These are phyloP conservation scores for Pythium dissimile DNA, from an alignment of 352 stramenopile species.

Conservation along the genomic window DNA sequence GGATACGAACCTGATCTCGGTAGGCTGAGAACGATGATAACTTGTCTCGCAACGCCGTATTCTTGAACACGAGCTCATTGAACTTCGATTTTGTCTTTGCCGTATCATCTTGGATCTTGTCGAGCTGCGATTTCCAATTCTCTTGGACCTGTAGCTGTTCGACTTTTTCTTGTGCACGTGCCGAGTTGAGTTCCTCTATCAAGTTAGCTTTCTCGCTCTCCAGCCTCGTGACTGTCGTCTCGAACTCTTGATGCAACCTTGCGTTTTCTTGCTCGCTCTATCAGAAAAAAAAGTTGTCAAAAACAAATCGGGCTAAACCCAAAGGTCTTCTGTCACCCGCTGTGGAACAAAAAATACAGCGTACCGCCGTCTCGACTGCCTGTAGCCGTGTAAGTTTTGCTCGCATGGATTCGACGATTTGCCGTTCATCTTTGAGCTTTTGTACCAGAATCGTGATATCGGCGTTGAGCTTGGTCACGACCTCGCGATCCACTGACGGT, in stretches of 20 bases:
- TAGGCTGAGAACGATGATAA: constrained; percentile 51
- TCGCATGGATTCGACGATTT: constrained; percentile 13
- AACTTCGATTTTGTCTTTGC: constrained; percentile 64
- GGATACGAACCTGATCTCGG: constrained; percentile 73
- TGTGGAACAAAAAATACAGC: constrained; percentile 2
- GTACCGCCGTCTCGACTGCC: constrained; percentile 55
- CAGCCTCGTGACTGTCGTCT: constrained; percentile 58
- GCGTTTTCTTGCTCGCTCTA: constrained; percentile 66
- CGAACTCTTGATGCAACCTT: constrained; percentile 43
- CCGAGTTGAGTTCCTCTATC: constrained; percentile 50
- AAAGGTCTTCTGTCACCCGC: too few relatives aligned
- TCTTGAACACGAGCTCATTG: constrained; percentile 79
- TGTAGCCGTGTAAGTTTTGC: constrained; percentile 26
- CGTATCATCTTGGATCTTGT: constrained; percentile 62
- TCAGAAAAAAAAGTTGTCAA: too few relatives aligned
- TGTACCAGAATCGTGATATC: constrained; percentile 29
- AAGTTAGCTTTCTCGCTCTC: constrained; percentile 52
- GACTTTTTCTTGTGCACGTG: constrained; percentile 43
- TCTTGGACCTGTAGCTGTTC: constrained; percentile 69
- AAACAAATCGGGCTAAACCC: too few relatives aligned
- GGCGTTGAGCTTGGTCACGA: not conserved
- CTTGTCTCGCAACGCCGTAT: constrained; percentile 67
- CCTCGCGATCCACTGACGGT: constrained; percentile 10
- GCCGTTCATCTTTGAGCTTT: constrained; percentile 48
- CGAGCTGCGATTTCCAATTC: constrained; percentile 75